These are phyloP conservation scores for Pseudogymnoascus sp. DNA, from an alignment of 2,329 filamentous ascomycete species.

Conservation along the genomic window DNA sequence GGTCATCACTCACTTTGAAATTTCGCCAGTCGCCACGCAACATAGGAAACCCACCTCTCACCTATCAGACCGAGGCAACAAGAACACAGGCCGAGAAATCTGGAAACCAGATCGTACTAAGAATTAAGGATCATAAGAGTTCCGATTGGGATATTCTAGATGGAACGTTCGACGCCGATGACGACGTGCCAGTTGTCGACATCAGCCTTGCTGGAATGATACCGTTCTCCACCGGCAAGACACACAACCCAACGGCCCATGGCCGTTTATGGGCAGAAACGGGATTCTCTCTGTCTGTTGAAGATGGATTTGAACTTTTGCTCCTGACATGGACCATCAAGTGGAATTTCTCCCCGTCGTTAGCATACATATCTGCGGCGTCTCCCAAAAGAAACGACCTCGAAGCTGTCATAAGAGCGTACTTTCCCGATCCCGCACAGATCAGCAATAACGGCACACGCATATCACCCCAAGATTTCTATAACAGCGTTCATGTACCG, in stretches of 20 bases:
- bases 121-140: background rate
- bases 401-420: slow-evolving; percentile 21
- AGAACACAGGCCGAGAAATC: background rate
- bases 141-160: slow-evolving; percentile 14
- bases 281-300: slow-evolving; percentile 17
- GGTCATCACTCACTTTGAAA: slow-evolving; percentile 18
- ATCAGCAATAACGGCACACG: slow-evolving; percentile 27
- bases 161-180: slow-evolving; percentile 14
- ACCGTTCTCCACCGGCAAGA: slow-evolving; percentile 18
- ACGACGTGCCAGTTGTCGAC: slow-evolving; percentile 16
- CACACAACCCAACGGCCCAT: slow-evolving; percentile 15
- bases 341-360: slow-evolving; percentile 25
- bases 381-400: slow-evolving; percentile 16
- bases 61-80: slow-evolving; percentile 15
- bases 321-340: slow-evolving; percentile 22
- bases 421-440: slow-evolving; percentile 21
- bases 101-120: background rate
- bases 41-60: slow-evolving; percentile 15
- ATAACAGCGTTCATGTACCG: slow-evolving; percentile 59
- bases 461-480: slow-evolving; percentile 49
- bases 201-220: slow-evolving; percentile 20
- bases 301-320: slow-evolving; percentile 18
- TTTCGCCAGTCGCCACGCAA: slow-evolving; percentile 15
- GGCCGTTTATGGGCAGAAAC: slow-evolving; percentile 25
- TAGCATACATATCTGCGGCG: slow-evolving; percentile 15